Conservation (phyloP, 495 filamentous ascomycete genomes). For the Oidiodendron maius region DNA sequence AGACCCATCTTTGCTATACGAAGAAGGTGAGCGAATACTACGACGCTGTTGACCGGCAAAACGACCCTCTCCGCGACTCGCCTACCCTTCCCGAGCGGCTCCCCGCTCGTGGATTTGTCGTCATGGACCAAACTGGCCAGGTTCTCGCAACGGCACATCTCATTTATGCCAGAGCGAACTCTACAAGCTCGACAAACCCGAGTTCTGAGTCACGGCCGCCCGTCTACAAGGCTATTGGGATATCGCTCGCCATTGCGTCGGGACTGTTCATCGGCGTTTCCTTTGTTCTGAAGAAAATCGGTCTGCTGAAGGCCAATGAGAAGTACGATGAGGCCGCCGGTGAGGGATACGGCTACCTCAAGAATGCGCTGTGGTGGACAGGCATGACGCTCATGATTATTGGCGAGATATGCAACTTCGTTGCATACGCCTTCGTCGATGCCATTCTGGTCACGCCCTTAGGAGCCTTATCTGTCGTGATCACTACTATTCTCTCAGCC, state of each 20-base stretch:
- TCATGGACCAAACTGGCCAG: conserved; percentile 44
- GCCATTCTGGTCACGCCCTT: conserved; percentile 93
- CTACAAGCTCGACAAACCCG: conserved; percentile 9
- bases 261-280: conserved; percentile 93
- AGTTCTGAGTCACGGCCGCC: conserved; percentile 15
- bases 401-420: conserved; percentile 96
- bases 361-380: conserved; percentile 91
- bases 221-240: conserved; percentile 79
- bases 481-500: conserved; percentile 87
- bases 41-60: no score
- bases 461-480: conserved; percentile 90
- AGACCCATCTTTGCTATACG: no score
- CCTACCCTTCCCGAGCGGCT: conserved; percentile 6
- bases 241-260: conserved; percentile 79
- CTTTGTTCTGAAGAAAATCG: conserved; percentile 93
- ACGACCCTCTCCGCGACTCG: conserved; percentile 3
- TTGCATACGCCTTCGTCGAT: conserved; percentile 94
- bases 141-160: conserved; percentile 37
- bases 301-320: conserved; percentile 83
- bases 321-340: conserved; percentile 92
- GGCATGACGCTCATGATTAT: conserved; percentile 98
- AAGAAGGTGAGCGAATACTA: no score
- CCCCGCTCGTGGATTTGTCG: conserved; percentile 6
- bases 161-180: conserved; percentile 40
- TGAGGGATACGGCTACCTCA: conserved; percentile 96